Base-by-base conservation (phyloP, 2,329 filamentous ascomycete species). In the Cladorrhinum sp. region DNA sequence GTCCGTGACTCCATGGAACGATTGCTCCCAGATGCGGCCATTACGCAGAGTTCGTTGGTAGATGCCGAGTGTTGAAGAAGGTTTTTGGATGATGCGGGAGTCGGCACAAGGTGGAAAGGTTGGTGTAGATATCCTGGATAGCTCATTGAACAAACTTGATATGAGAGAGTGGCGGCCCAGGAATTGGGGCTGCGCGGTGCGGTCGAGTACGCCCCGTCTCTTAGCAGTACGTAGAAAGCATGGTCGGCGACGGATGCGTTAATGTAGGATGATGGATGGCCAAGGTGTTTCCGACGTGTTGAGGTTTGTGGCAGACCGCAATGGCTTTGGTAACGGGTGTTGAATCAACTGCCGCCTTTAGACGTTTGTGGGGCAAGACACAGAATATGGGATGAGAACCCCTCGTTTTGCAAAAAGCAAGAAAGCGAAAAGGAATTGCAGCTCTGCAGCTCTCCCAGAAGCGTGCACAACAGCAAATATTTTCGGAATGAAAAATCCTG, bases 1-100 rank as follows among this genome's bases (percentile, higher is more conserved):
- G 85, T 87, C 71, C 90, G 85, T 64, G 90, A 91, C 79, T 92
- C 82, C 86, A 88, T 88, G 57, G 84, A 78, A 69, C 84, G 84
- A 70, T 71, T 77, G 64, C 68, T 68, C 33, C 65, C 64, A 48
- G 62, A 69, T 60, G 68, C 64, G 42, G 69, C 69, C 69, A 71
- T 71, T n/a, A 53, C 57, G 59, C 21, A 39, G 12, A n/a, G 53
- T 9, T 42, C 21, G 2, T 9, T 39, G 26, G 30, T 16, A 3
- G 21, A 16, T 14, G 33, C 24, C n/a, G 23, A 8, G 12, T 24
- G 30, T 42, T 26, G 18, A 73, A 72, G 58, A 65, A 70, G 51
- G 62, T 54, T 33, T 18, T 36, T 36, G 33, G 33, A 36, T 36
- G 33, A 36, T 36, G 33, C 33, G 33, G 33, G 33, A 36, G 33